Evolutionary conservation across 257 asterid species (phyloP).

Genomic region (Misopates orontium): DNA sequence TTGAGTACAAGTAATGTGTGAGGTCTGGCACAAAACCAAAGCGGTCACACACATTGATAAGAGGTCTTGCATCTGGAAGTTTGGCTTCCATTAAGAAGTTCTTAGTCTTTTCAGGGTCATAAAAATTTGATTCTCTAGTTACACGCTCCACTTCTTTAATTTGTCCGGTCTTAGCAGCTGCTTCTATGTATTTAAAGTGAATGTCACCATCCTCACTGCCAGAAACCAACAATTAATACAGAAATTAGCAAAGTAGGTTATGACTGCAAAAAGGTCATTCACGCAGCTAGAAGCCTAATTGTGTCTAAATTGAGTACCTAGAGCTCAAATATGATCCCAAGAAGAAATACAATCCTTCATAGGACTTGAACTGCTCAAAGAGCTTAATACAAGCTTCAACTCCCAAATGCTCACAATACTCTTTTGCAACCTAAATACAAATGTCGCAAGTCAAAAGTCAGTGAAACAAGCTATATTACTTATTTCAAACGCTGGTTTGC

Average conservation of each 20-base stretch:
- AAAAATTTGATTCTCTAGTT: slow-evolving; percentile 95
- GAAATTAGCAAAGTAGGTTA: slow-evolving; percentile 13
- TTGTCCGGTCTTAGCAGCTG: slow-evolving; percentile 99
- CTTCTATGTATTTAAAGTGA: slow-evolving; percentile 97
- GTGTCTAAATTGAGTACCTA: slow-evolving; percentile 49
- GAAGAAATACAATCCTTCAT: slow-evolving; percentile 95
- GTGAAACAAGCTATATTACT: slow-evolving; percentile 8
- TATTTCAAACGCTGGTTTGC: slow-evolving; percentile 9
- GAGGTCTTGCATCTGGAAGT: slow-evolving; percentile 98
- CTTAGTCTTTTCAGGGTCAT: slow-evolving; percentile 93
- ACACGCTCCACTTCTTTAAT: slow-evolving; percentile 99
- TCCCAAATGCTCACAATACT: slow-evolving; percentile 95
- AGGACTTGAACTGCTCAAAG: slow-evolving; percentile 97
- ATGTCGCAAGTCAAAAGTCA: slow-evolving; percentile 1
- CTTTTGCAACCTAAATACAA: slow-evolving; percentile 83
- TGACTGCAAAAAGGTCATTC: neutral
- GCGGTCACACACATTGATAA: slow-evolving; percentile 96
- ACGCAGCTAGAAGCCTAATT: slow-evolving; percentile 15
- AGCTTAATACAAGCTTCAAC: slow-evolving; percentile 90
- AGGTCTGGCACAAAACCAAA: slow-evolving; percentile 99
- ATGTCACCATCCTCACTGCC: slow-evolving; percentile 98
- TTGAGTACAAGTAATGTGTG: slow-evolving; percentile 90
- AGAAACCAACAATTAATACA: slow-evolving; percentile 29
- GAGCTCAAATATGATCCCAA: slow-evolving; percentile 98
- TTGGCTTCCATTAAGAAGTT: slow-evolving; percentile 98